Conservation (phyloP, 192 early-diverging fungal species). For the Linnemannia exigua region DNA sequence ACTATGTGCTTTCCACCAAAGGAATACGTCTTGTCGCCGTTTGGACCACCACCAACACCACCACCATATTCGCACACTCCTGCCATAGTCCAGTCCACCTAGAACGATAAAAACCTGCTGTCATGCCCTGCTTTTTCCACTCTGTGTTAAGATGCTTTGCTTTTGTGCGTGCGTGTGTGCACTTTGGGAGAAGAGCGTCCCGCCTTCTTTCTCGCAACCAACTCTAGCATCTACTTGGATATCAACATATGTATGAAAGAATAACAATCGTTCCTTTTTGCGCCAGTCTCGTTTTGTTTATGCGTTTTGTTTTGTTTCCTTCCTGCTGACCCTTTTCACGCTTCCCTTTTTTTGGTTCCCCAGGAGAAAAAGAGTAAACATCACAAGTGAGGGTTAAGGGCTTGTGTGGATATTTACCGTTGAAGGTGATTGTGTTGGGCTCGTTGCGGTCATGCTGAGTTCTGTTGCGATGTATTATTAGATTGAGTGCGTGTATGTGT, state of each 20-base stretch:
- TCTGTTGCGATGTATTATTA: neutral
- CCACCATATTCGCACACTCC: neutral
- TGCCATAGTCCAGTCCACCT: too few species aligned
- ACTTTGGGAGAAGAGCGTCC: too few species aligned
- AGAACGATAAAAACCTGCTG: neutral
- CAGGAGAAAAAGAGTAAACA: too few species aligned
- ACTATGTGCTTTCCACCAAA: neutral
- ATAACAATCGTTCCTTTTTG: too few species aligned
- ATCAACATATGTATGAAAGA: too few species aligned
- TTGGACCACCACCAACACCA: neutral
- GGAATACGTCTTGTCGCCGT: neutral
- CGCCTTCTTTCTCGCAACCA: too few species aligned
- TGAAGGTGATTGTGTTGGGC: conserved; percentile 14
- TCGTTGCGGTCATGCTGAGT: conserved; percentile 32
- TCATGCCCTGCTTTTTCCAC: neutral
- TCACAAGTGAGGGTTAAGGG: neutral
- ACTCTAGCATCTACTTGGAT: too few species aligned
- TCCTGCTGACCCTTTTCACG: too few species aligned
- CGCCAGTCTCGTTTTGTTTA: too few species aligned
- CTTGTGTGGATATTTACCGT: neutral
- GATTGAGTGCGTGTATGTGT: neutral
- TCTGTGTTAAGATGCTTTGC: neutral
- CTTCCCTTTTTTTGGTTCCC: too few species aligned
- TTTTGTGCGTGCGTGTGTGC: too few species aligned
- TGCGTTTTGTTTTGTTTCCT: too few species aligned